Conservation (phyloP, 805 yeast species). For the Saccharomycopsis schoenii region DNA sequence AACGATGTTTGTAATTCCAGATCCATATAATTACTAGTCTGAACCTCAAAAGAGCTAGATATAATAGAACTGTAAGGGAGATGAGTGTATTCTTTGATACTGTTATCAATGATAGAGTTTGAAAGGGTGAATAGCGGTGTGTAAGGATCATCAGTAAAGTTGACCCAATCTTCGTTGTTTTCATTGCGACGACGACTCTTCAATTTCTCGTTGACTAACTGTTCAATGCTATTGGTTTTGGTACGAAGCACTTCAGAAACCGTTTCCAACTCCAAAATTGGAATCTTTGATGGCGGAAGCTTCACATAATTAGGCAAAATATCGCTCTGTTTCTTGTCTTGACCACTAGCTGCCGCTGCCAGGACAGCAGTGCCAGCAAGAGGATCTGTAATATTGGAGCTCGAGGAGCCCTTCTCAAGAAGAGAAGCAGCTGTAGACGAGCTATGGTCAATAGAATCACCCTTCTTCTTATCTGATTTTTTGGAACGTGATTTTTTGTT, state of each 20-base stretch:
- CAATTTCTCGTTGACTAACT: constrained; percentile 80
- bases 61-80: constrained; percentile 77
- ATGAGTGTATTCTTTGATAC: constrained; percentile 45
- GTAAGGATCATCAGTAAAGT: constrained; percentile 77
- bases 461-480: constrained; percentile 20
- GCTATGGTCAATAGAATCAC: constrained; percentile 12
- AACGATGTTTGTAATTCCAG: constrained; percentile 32
- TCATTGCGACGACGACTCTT: constrained; percentile 50
- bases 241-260: constrained; percentile 65
- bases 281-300: constrained; percentile 82
- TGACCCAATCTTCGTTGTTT: constrained; percentile 66
- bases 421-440: constrained; percentile 9
- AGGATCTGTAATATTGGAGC: constrained; percentile 13
- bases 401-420: constrained; percentile 1
- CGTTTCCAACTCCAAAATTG: constrained; percentile 82
- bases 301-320: constrained; percentile 44
- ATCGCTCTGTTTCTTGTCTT: constrained; percentile 32
- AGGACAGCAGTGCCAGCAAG: constrained; percentile 18
- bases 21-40: constrained; percentile 46
- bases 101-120: constrained; percentile 33
- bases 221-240: constrained; percentile 66
- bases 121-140: constrained; percentile 72
- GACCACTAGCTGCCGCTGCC: constrained; percentile 25
- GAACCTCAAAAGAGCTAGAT: constrained; percentile 54
- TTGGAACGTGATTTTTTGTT: constrained; percentile 19